These are phyloP conservation scores for Rheum nobile DNA, from an alignment of 148 eudicot genomes.

Conservation along the genomic window DNA sequence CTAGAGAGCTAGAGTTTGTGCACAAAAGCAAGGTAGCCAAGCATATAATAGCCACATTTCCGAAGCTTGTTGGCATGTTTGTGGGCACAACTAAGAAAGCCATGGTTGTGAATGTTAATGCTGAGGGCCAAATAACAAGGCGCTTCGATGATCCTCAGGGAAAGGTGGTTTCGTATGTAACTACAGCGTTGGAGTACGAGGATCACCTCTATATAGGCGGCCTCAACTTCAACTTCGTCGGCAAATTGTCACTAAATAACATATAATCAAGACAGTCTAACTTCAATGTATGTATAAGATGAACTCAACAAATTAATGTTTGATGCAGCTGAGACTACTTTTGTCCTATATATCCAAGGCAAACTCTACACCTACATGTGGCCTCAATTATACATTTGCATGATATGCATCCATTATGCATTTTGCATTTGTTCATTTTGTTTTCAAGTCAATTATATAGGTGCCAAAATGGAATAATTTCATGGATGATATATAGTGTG, in stretches of 20 bases:
- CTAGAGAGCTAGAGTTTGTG: conserved; percentile 24
- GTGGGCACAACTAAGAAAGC: conserved; percentile 28
- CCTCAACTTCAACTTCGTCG: conserved; percentile 48
- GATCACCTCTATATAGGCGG: conserved; percentile 68
- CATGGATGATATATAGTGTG: too few species aligned
- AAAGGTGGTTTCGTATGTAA: conserved; percentile 47
- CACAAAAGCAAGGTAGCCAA: conserved; percentile 35
- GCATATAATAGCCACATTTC: conserved; percentile 41
- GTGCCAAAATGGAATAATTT: too few species aligned
- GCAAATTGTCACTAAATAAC: conserved; percentile 30
- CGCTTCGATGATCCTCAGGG: conserved; percentile 56
- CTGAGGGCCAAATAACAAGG: conserved; percentile 41
- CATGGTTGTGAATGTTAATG: conserved; percentile 45
- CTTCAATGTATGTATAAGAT: too few species aligned
- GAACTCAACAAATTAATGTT: too few species aligned
- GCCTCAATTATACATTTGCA: too few species aligned
- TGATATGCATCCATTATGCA: too few species aligned
- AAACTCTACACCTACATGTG: too few species aligned
- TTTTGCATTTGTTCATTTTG: too few species aligned
- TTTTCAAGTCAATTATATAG: too few species aligned
- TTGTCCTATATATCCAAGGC: too few species aligned
- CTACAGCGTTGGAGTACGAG: conserved; percentile 64
- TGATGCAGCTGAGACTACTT: too few species aligned
- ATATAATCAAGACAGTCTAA: too few species aligned
- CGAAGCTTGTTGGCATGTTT: conserved; percentile 14